phyloP scores from a whole-genome alignment of 2,329 filamentous ascomycete genomes.

The Camillea tinctor region DNA sequence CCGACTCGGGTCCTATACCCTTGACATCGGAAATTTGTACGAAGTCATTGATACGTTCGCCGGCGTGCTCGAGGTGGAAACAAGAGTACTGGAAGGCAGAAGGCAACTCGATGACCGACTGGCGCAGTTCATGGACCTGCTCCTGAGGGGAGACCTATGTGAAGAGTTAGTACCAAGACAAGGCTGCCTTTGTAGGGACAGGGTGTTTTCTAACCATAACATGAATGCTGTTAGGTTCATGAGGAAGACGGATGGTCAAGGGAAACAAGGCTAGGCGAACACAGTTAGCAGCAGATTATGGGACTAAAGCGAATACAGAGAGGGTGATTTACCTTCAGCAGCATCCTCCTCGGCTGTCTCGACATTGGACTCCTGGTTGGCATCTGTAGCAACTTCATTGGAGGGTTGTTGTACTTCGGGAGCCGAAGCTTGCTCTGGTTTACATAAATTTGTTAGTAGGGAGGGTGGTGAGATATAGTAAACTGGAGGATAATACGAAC shows the following conservation, averaged over 20 bases:
- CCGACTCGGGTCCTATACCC: slow-evolving; percentile 72
- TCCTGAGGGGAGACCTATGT: slow-evolving; percentile 83
- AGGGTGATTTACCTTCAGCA: slow-evolving; percentile 26
- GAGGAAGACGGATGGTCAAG: slow-evolving; percentile 77
- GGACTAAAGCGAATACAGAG: background rate
- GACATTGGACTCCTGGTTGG: slow-evolving; percentile 20
- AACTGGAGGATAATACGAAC: slow-evolving; percentile 16
- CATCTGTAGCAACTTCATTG: slow-evolving; percentile 22
- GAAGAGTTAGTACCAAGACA: slow-evolving; percentile 20
- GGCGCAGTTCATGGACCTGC: slow-evolving; percentile 94
- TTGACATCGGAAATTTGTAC: slow-evolving; percentile 87
- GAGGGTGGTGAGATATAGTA: background rate
- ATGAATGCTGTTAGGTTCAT: slow-evolving; percentile 74
- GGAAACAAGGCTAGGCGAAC: slow-evolving; percentile 48
- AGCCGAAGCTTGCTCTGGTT: slow-evolving; percentile 20
- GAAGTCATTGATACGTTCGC: slow-evolving; percentile 91
- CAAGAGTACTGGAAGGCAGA: slow-evolving; percentile 96
- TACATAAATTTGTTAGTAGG: slow-evolving; percentile 13
- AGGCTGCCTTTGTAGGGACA: slow-evolving; percentile 5
- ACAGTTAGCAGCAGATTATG: slow-evolving; percentile 6
- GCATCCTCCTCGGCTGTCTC: slow-evolving; percentile 26
- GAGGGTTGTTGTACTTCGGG: slow-evolving; percentile 23
- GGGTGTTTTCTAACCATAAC: slow-evolving; percentile 66
- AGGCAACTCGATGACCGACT: slow-evolving; percentile 92
- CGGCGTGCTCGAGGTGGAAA: slow-evolving; percentile 93